These are phyloP conservation scores for Artemisia annua DNA, from an alignment of 129 eudicot genomes.

Conservation along the genomic window DNA sequence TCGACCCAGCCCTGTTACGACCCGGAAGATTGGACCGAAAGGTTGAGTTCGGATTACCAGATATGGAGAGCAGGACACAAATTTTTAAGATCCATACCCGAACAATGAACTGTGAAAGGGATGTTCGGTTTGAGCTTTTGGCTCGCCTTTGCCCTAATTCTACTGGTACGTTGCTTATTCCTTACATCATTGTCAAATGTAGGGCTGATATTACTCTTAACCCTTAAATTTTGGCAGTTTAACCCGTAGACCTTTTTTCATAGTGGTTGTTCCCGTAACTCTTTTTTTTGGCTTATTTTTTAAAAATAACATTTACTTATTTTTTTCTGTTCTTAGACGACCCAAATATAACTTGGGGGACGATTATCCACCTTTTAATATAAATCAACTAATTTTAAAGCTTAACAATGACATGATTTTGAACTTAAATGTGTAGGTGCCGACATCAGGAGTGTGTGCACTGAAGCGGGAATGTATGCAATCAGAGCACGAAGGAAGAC, in stretches of 20 bases:
- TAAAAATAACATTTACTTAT: too few relatives aligned
- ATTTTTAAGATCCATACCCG: constrained; percentile 97
- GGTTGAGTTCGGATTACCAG: constrained; percentile 97
- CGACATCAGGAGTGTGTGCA: constrained; percentile 91
- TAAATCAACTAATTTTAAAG: neutral
- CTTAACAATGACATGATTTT: neutral
- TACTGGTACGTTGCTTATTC: constrained; percentile 52
- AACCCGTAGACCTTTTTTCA: too few relatives aligned
- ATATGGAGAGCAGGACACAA: constrained; percentile 90
- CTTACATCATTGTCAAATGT: neutral
- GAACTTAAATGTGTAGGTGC: constrained; percentile 56
- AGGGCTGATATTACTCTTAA: too few relatives aligned
- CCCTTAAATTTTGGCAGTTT: too few relatives aligned
- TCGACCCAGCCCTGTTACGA: constrained; percentile 90
- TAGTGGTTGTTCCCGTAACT: too few relatives aligned
- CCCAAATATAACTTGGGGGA: too few relatives aligned
- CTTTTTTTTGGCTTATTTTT: too few relatives aligned
- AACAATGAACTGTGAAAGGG: constrained; percentile 97
- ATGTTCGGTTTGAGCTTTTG: constrained; percentile 88
- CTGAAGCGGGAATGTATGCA: constrained; percentile 98
- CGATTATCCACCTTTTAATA: too few relatives aligned
- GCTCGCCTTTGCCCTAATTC: constrained; percentile 99
- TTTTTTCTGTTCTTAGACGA: too few relatives aligned
- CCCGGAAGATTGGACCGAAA: constrained; percentile 95
- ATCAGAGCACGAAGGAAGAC: constrained; percentile 91